Conservation (phyloP, 192 early-diverging fungal species). For the Allomyces macrogynus region DNA sequence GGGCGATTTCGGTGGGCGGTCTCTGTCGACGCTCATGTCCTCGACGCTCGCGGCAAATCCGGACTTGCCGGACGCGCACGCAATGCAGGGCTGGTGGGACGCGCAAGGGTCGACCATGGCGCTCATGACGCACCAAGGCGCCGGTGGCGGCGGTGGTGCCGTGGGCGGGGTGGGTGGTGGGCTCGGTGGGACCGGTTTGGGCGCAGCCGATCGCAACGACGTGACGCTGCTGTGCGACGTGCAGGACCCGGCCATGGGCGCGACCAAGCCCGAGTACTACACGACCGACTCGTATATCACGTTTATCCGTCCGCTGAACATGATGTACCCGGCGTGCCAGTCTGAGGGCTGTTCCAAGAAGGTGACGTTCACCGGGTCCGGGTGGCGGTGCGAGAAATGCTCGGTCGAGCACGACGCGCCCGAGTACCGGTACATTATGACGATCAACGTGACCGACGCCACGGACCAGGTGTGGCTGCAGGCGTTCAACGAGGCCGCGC, state of each 20-base stretch:
- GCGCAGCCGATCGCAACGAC: conserved; percentile 3
- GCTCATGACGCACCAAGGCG: conserved; percentile 5
- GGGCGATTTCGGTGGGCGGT: conserved; percentile 64
- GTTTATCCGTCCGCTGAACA: conserved; percentile 48
- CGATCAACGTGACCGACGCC: conserved; percentile 46
- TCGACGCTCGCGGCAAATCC: conserved; percentile 41
- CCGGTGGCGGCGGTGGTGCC: conserved; percentile 4
- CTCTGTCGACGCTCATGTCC: conserved; percentile 24
- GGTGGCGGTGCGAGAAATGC: conserved; percentile 88
- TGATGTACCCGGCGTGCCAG: conserved; percentile 74
- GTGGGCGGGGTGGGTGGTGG: conserved; percentile 10
- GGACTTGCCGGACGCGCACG: conserved; percentile 50
- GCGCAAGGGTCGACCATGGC: conserved; percentile 6
- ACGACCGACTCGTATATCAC: conserved; percentile 43
- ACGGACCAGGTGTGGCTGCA: conserved; percentile 62
- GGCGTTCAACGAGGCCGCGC: conserved; percentile 69
- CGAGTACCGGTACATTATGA: conserved; percentile 65
- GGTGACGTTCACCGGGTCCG: conserved; percentile 34
- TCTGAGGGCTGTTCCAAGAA: conserved; percentile 69
- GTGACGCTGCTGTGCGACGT: neutral
- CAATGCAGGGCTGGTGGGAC: conserved; percentile 50
- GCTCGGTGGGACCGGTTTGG: conserved; percentile 4
- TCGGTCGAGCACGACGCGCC: conserved; percentile 43
- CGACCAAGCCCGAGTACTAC: conserved; percentile 47
- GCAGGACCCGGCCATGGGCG: neutral